Base-by-base conservation (phyloP, 768 basidiomycete genomes). In the Amanita thiersii region DNA sequence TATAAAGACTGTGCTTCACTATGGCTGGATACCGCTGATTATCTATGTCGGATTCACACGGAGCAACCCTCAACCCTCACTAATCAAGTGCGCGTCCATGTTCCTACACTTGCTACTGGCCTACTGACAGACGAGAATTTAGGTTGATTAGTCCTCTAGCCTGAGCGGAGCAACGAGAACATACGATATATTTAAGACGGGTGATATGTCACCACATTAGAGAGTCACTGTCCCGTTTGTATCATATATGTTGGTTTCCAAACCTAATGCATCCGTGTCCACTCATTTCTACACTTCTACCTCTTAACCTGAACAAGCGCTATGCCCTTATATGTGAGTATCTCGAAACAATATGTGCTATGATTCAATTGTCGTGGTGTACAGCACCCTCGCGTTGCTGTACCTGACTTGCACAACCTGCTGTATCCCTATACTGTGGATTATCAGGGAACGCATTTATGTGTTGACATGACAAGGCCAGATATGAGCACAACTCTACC, bases 91-190 rank as follows among this genome's bases (percentile, higher is more conserved):
- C n/a, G n/a, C 53, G 88, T 76, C n/a, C 4, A 29, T 28, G 6
- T 4, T 9, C 3, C 7, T 11, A 25, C 12, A n/a, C n/a, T n/a
- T n/a, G 24, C 40, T 38, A 19, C 14, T 41, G 29, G 37, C 3
- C 18, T 28, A 29, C 35, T 8, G 18, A 15, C 30, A 23, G 45
- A 32, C 17, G n/a, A 37, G 26, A 35, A 18, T 21, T 5, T 55
- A 96, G 92, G 67, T 75, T 96, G 56, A 87, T 96, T 64, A 93
- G 88, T 60, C 91, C 92, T 17, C 78, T 94, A 52, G 92, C 92
- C 56, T 96, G 80, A 51, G 46, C 32, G 40, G 36, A 30, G 38
- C 41, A 21, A 50, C 40, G 48, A 48, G 37, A n/a, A n/a, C n/a
- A n/a, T n/a, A n/a, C n/a, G n/a, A n/a, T n/a, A n/a, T n/a, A n/a